phyloP scores from a whole-genome alignment of 495 filamentous ascomycete genomes.

The Penicillium coprophilum region DNA sequence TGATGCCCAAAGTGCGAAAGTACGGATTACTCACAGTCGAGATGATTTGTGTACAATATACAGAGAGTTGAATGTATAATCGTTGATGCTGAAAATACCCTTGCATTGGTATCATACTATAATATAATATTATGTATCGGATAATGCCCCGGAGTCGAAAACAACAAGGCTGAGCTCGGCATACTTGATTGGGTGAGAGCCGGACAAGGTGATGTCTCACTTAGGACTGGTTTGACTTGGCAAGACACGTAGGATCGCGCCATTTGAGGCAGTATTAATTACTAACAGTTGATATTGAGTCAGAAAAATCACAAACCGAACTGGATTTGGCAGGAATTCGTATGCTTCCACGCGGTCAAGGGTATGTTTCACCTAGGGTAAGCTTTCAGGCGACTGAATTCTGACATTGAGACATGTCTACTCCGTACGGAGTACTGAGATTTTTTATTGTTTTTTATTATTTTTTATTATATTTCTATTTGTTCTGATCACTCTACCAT shows the following conservation, averaged over 20 bases:
- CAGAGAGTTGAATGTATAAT: too few species aligned
- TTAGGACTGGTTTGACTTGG: neutral
- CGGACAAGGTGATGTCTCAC: conserved; percentile 11
- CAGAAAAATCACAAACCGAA: neutral
- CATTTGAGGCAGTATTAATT: conserved; percentile 1
- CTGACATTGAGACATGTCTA: neutral
- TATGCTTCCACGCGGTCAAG: conserved; percentile 25
- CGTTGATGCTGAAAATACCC: neutral
- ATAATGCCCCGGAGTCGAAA: too few species aligned
- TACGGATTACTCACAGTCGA: too few species aligned
- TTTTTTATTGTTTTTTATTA: neutral
- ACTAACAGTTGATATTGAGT: neutral
- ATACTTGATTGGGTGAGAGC: conserved; percentile 1
- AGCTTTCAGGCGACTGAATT: neutral
- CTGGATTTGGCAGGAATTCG: conserved; percentile 13
- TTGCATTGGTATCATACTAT: too few species aligned
- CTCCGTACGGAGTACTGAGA: neutral
- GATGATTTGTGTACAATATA: neutral
- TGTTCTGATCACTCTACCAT: neutral
- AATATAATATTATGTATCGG: too few species aligned
- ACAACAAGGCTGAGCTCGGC: neutral
- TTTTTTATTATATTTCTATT: neutral
- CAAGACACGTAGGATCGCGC: conserved; percentile 11
- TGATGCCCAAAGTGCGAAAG: neutral
- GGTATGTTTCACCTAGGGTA: neutral